These are phyloP conservation scores for Rhizopogon rudus DNA, from an alignment of 768 basidiomycete genomes.

Conservation along the genomic window DNA sequence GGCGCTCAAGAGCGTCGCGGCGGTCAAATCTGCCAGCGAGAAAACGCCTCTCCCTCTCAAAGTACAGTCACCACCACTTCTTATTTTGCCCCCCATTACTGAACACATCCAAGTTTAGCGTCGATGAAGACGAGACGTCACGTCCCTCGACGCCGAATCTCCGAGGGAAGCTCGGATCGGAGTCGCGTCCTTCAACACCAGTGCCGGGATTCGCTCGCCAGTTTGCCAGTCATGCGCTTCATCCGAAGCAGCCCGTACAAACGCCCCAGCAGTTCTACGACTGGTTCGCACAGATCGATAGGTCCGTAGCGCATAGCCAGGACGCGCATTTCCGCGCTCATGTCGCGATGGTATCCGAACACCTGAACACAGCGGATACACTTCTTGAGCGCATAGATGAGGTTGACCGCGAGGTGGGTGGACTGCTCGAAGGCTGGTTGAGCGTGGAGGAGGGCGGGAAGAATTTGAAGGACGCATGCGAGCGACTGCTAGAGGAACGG, in stretches of 20 bases:
- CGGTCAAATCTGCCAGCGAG: constrained; percentile 59
- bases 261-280: constrained; percentile 97
- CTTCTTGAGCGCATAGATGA: constrained; percentile 69
- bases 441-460: constrained; percentile 92
- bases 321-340: constrained; percentile 90
- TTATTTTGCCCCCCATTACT: constrained; percentile 13
- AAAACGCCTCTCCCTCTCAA: constrained; percentile 65
- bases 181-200: constrained; percentile 44
- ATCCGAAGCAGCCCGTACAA: constrained; percentile 73
- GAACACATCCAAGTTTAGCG: constrained; percentile 38
- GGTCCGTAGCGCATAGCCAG: constrained; percentile 88
- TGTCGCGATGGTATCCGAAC: constrained; percentile 67
- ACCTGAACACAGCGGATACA: constrained; percentile 73
- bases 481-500: constrained; percentile 84
- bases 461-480: constrained; percentile 87
- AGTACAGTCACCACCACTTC: constrained; percentile 39
- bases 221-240: constrained; percentile 46
- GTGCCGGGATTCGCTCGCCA: constrained; percentile 16
- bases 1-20: constrained; percentile 60
- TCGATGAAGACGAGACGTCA: constrained; percentile 30
- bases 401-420: constrained; percentile 67
- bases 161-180: constrained; percentile 37
- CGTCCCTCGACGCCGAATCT: constrained; percentile 30
- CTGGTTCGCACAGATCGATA: constrained; percentile 88
- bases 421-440: constrained; percentile 81